These are phyloP conservation scores for Oleoguttula mirabilis DNA, from an alignment of 495 filamentous ascomycete species.

Conservation along the genomic window DNA sequence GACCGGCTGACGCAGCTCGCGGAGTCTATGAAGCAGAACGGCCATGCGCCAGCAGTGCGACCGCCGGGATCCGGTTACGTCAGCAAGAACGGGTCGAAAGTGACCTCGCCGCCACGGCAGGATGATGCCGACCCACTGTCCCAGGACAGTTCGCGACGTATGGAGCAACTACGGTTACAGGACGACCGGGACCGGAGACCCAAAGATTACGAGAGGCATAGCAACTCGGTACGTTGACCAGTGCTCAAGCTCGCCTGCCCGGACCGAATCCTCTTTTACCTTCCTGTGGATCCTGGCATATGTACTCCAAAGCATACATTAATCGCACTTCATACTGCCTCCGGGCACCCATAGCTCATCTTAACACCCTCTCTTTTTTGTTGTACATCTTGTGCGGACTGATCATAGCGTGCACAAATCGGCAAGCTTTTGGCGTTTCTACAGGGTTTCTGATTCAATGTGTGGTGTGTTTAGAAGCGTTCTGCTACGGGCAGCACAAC, in stretches of 20 bases:
- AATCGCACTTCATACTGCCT: neutral
- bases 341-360: neutral
- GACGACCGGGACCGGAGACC: slow-evolving; percentile 50
- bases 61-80: slow-evolving; percentile 25
- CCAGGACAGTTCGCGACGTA: slow-evolving; percentile 69
- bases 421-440: too few species aligned
- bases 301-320: neutral
- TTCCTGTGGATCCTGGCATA: neutral
- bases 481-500: neutral
- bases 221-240: slow-evolving; percentile 33
- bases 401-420: too few species aligned
- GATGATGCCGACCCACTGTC: slow-evolving; percentile 64
- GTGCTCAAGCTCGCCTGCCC: neutral
- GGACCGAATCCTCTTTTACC: neutral
- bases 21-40: slow-evolving; percentile 46
- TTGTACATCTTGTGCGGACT: neutral
- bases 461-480: neutral
- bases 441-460: neutral
- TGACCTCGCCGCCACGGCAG: slow-evolving; percentile 40
- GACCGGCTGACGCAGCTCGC: slow-evolving; percentile 72
- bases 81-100: slow-evolving; percentile 25
- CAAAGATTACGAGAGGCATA: slow-evolving; percentile 32
- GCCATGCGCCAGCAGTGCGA: slow-evolving; percentile 16
- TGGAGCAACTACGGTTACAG: slow-evolving; percentile 74
- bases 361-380: neutral